Base-by-base conservation (phyloP, 768 basidiomycete species). In the Boletus reticulatus region DNA sequence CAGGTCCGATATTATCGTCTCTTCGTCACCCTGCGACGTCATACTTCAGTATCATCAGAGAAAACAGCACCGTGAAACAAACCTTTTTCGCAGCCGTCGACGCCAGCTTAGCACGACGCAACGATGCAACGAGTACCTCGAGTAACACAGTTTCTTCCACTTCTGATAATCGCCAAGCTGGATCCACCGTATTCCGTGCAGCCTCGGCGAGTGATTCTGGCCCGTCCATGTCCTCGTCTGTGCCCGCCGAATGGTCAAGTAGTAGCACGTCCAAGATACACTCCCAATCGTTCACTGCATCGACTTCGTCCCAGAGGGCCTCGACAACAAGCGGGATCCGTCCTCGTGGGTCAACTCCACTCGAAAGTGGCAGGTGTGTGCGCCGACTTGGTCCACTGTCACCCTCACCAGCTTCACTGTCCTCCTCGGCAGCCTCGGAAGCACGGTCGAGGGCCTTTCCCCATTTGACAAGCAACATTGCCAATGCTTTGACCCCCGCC, bases 91-190 rank as follows among this genome's bases (percentile, higher is more conserved):
- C 76, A 29, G 74, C 74, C 5, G 70, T 71, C 5, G 81, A 82
- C 29, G 83, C 81, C 13, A 73, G 70, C 65, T 80, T 85, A 1
- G 85, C 80, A 57, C 80, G 82, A 41, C 80, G 77, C 50, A 93
- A 73, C 11, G 82, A 79, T 19, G 87, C 85, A 0, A 94, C 83
- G 19, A 98, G 73, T 0, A 96, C 83, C 65, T 96, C 90, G 6
- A 98, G 76, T 48, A 98, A 68, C 3, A 89, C 80, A 3, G 82
- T 84, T 73, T 98, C 96, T 64, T 99, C 95, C 0, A 84, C 84
- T 54, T 97, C 94, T 12, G 87, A 84, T 37, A 99, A 71, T 51
- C 93, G 77, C 89, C 91, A 92, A 11, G 82, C 80, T 51, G 88
- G 86, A 60, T 90, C 86, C 17, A 89, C 87, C 10, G 64, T 61